phyloP scores from a whole-genome alignment of 331 rosid species.

The Rhamnella rubrinervis region DNA sequence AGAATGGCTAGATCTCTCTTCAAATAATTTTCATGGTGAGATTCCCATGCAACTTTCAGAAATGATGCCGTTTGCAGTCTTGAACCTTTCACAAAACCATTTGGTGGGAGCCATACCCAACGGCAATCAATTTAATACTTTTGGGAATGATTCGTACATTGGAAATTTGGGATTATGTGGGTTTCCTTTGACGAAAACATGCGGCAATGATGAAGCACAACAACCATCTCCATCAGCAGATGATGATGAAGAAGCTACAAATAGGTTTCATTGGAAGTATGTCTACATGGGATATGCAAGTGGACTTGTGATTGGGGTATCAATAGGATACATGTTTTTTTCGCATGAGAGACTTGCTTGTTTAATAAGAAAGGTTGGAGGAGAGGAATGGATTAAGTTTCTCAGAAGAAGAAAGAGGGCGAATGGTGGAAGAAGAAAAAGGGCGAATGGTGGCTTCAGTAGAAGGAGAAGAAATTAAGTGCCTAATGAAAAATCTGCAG shows the following conservation, averaged over 20 bases:
- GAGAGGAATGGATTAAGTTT: no score
- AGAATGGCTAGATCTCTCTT: no score
- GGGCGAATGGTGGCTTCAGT: no score
- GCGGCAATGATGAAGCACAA: not conserved
- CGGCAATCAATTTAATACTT: constrained; percentile 2
- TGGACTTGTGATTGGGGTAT: constrained; percentile 19
- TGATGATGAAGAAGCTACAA: not conserved
- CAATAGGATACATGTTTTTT: no score
- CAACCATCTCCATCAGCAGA: not conserved
- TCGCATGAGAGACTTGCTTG: not conserved
- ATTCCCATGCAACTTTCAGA: constrained; percentile 7
- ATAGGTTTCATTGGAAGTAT: constrained; percentile 3
- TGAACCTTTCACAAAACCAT: constrained; percentile 18
- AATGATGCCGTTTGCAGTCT: not conserved
- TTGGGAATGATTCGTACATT: not conserved
- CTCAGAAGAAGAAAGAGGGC: no score
- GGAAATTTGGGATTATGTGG: constrained; percentile 8
- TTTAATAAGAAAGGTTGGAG: no score
- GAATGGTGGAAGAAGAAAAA: no score
- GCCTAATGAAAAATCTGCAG: no score
- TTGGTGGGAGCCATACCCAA: constrained; percentile 7
- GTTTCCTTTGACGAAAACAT: constrained; percentile 5
- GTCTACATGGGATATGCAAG: constrained; percentile 18
- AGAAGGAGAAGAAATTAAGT: no score
- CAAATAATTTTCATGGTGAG: not conserved